Base-by-base conservation (phyloP, 179 eudicot species). In the Pouteria campechiana region DNA sequence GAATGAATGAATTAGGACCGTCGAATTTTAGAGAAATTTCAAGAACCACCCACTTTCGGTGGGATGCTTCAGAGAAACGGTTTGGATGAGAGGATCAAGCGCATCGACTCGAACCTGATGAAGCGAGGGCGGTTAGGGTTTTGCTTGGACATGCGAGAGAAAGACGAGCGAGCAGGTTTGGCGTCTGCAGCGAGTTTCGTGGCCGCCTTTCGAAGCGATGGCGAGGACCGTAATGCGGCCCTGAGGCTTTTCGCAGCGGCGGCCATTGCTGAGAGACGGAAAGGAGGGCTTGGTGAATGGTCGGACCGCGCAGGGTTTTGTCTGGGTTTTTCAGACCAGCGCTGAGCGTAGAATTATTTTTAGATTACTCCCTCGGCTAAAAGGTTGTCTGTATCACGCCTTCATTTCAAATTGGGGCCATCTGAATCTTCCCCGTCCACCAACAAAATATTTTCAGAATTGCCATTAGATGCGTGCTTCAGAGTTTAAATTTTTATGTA, bases 181-280 rank as follows among this genome's bases (percentile, higher is more conserved):
- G 79, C 58, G 17, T 32, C 70, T 21, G 83, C 65, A 19, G 73
- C 69, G 25, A 72, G 4, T 17, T 67, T 63, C n/a, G 77, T 18
- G 20, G 87, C 81, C 46, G 84, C 79, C 35, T 22, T 61, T 2
- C 79, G 82, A 41, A 53, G 64, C 48, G 83, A 46, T n/a, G n/a
- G n/a, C 15, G 78, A 5, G 50, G 94, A 79, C 17, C 94, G 90
- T 66, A 83, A 52, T 52, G 60, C 44, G 40, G 81, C 69, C 71
- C 96, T 76, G 7, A 79, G 79, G 49, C 86, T 90, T n/a, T n/a
- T n/a, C 46, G 70, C 72, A 27, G 58, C 52, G 43, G 45, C 42
- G 44, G 92, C 65, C 79, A 71, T 75, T 46, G 55, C 27, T 17
- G 27, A 30, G 1, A 8, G 1, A 13, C 19, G 9, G 9, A 9